Percentiles rank a stretch among this genome's conserved stretches.
Conservation (phyloP, 176 grass and related monocot genomes). For the Phoenix dactylifera region DNA sequence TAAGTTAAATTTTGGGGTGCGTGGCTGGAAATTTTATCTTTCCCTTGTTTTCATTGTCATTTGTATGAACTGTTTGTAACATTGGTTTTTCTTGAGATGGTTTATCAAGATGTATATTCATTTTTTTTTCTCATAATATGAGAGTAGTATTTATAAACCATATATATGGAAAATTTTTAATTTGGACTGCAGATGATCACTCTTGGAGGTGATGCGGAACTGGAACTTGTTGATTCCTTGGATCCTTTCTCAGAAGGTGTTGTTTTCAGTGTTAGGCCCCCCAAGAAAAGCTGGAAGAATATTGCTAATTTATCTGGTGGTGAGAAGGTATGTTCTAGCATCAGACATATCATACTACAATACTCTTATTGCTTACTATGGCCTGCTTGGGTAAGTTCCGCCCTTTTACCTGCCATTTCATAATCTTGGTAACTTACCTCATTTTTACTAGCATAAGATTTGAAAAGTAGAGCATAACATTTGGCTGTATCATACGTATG, state of each 20-base stretch:
- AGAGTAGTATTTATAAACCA: no score
- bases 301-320: slow-evolving; percentile 95
- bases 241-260: slow-evolving; percentile 98
- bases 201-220: slow-evolving; percentile 93
- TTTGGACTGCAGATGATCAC: slow-evolving; percentile 77
- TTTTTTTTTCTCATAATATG: no score
- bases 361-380: neutral
- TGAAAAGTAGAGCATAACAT: no score
- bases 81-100: no score
- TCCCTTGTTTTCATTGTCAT: neutral
- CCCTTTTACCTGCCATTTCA: no score
- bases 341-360: neutral
- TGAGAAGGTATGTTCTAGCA: slow-evolving; percentile 57
- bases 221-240: slow-evolving; percentile 95
- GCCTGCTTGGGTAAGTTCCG: no score
- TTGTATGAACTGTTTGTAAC: neutral
- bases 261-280: slow-evolving; percentile 97
- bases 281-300: slow-evolving; percentile 96
- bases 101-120: no score
- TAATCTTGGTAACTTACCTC: no score
- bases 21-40: neutral
- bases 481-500: no score
- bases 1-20: neutral
- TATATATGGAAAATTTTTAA: neutral
- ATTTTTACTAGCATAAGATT: no score